A percentile compares a stretch with the other conserved stretches of the same genome.
phyloP scores from a whole-genome alignment of 148 eudicot species.

The Pharnaceum exiguum region DNA sequence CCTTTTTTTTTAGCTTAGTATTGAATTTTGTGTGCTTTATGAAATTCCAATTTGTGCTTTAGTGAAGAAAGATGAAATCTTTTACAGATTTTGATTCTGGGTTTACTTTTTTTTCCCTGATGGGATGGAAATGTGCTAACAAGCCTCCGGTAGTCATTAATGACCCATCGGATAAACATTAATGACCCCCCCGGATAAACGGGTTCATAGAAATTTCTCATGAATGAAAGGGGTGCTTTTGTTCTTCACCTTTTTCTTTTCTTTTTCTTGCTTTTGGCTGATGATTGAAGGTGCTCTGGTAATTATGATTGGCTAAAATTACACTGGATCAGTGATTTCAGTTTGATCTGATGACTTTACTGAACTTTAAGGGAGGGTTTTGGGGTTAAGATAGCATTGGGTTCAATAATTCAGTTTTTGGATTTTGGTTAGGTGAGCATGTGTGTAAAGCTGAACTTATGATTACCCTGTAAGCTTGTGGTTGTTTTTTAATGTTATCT shows the following conservation, averaged over 20 bases:
- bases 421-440: slow-evolving; percentile 21
- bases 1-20: no score
- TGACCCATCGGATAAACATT: no score
- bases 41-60: no score
- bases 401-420: slow-evolving; percentile 19
- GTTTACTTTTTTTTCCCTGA: no score
- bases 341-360: slow-evolving; percentile 7
- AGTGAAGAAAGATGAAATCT: no score
- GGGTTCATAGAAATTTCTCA: no score
- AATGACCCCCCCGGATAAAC: no score
- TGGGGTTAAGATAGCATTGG: not conserved
- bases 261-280: slow-evolving; percentile 6
- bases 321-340: not conserved
- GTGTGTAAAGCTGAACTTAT: slow-evolving; percentile 5
- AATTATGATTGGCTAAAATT: not conserved
- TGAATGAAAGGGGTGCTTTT: no score
- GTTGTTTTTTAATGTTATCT: not conserved
- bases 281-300: not conserved
- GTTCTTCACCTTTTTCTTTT: slow-evolving; percentile 12
- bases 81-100: no score
- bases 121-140: no score
- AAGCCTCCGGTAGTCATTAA: no score
- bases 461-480: slow-evolving; percentile 1
- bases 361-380: not conserved
- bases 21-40: no score